Conservation (phyloP, 495 filamentous ascomycete genomes). For the Penicillium silybi region DNA sequence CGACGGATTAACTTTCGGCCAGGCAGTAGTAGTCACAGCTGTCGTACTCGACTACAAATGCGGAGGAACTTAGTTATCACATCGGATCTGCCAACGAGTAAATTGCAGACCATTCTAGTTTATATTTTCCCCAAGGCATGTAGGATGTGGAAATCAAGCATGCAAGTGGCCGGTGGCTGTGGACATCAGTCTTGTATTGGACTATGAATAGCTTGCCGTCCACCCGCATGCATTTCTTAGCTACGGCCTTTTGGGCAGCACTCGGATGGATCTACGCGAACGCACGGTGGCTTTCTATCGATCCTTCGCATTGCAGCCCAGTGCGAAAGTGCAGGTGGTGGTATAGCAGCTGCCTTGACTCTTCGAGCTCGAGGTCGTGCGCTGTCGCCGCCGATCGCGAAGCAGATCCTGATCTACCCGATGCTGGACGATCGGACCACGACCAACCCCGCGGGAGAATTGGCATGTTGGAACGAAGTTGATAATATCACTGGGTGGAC, state of each 20-base stretch:
- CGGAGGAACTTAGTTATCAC: too few relatives aligned
- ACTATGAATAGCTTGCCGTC: not conserved
- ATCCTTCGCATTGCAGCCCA: constrained; percentile 35
- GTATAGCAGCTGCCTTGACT: constrained; percentile 38
- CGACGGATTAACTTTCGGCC: constrained; percentile 33
- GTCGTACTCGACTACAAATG: too few relatives aligned
- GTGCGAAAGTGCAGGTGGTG: constrained; percentile 57
- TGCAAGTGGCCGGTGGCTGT: too few relatives aligned
- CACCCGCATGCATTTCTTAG: not conserved
- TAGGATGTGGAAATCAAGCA: too few relatives aligned
- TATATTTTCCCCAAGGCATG: too few relatives aligned
- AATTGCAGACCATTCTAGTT: too few relatives aligned
- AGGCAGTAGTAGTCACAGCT: constrained; percentile 44
- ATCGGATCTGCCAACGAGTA: too few relatives aligned
- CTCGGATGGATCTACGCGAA: constrained; percentile 39
- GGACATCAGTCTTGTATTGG: not conserved
- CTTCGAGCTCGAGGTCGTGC: constrained; percentile 39
- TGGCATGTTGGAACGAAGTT: constrained; percentile 14
- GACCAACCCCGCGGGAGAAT: constrained; percentile 5
- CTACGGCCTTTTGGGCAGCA: constrained; percentile 25
- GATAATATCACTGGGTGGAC: constrained; percentile 30
- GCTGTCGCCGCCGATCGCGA: constrained; percentile 33
- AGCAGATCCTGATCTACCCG: constrained; percentile 49
- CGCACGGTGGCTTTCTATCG: constrained; percentile 34
- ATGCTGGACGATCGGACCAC: constrained; percentile 41